Evolutionary conservation across 2,329 filamentous ascomycete genomes (phyloP), one percentile per base, ranked within the genome.

Genomic region (Colletotrichum gloeosporioides): DNA sequence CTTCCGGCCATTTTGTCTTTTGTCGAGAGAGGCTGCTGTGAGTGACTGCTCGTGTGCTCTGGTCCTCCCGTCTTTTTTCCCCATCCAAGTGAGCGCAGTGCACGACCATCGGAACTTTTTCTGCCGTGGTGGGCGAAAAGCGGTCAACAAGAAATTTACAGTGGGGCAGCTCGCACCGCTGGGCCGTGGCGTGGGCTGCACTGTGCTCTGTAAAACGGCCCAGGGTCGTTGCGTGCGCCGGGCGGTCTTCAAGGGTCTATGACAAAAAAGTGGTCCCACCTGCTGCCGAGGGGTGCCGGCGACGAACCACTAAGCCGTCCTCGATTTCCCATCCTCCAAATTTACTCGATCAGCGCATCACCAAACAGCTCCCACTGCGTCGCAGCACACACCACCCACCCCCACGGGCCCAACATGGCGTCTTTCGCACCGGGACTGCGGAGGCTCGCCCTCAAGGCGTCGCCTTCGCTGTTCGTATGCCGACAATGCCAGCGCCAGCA

Each of bases 1-100:
- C 90, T 88, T 82, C 91, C 90, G 25, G 89, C 88, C 90, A 92
- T 92, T 53, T 72, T 84, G 77, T 31, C 25, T 25, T 57, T 44
- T n/a, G 25, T 62, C 55, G 44, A 13, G 29, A 15, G 36, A n/a
- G 10, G 29, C n/a, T 27, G 29, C 7, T 18, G 36, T 25, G 27
- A 18, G 63, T 66, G 44, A 8, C n/a, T 49, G 27, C 16, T 53
- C 53, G 63, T 57, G 27, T 25, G 57, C 32, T 71, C 18, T 53
- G 36, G 36, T 53, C 44, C n/a, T 53, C 44, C 44, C 22, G 29
- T 22, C 39, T 31, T 13, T 61, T n/a, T 61, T 61, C 34, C 31
- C 68, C 49, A 18, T 39, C 18, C 13, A 16, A 53, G 27, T 27
- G 12, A 73, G 25, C 65, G 65, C 12, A 55, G 31, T 18, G n/a